Percentiles rank a stretch among this genome's conserved stretches.
These are phyloP conservation scores for Phylloporus scabripes DNA, from an alignment of 768 basidiomycete species.

Conservation along the genomic window DNA sequence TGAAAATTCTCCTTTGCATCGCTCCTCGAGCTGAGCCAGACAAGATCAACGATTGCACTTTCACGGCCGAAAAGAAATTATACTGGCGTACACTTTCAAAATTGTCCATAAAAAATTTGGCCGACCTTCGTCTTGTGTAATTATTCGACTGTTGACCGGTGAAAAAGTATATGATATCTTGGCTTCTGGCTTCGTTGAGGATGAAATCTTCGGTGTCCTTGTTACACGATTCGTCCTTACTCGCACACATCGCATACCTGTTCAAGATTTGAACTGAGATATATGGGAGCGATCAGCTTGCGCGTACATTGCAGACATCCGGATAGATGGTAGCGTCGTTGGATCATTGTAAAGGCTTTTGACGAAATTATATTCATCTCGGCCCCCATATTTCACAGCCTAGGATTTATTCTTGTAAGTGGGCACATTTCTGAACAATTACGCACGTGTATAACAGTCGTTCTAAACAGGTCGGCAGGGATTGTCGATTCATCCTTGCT, in stretches of 20 bases:
- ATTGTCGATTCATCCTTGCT: constrained; percentile 74
- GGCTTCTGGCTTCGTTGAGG: constrained; percentile 45
- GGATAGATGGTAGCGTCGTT: constrained; percentile 64
- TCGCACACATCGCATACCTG: constrained; percentile 61
- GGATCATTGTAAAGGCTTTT: constrained; percentile 65
- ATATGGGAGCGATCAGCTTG: neutral
- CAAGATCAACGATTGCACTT: neutral
- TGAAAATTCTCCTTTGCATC: constrained; percentile 66
- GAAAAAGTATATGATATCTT: constrained; percentile 65
- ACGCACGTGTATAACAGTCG: constrained; percentile 50
- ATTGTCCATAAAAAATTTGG: constrained; percentile 62
- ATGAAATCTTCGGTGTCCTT: constrained; percentile 61
- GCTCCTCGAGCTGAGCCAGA: constrained; percentile 48
- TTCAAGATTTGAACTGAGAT: neutral
- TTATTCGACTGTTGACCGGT: constrained; percentile 52
- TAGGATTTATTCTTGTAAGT: constrained; percentile 22
- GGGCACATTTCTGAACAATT: neutral
- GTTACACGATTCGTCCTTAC: constrained; percentile 52
- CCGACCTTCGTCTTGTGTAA: constrained; percentile 46
- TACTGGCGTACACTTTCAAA: constrained; percentile 50
- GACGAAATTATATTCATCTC: constrained; percentile 67
- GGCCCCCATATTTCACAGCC: constrained; percentile 73
- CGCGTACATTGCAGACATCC: constrained; percentile 60
- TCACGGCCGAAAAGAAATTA: neutral
- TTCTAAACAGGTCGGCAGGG: constrained; percentile 68